Conservation (phyloP, 306 rosid species). For the Malus asiatica region DNA sequence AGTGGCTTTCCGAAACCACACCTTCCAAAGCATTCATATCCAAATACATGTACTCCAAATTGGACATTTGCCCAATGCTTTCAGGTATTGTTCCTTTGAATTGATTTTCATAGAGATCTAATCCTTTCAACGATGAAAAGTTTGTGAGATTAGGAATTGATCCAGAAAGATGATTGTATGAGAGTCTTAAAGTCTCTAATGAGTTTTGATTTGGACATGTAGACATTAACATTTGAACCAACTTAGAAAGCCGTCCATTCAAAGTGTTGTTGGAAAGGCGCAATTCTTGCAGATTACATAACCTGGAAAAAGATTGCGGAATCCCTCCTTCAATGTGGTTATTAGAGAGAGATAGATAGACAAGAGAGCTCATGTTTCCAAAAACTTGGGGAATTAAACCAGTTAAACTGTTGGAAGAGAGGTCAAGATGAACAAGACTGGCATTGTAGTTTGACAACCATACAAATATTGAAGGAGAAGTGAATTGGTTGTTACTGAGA, state of each 20-base stretch:
- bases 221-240: background rate
- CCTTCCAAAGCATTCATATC: background rate
- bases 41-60: background rate
- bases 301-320: background rate
- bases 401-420: fast-evolving
- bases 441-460: background rate
- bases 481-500: fast-evolving
- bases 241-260: too few species aligned
- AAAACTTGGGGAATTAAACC: conserved; percentile 8
- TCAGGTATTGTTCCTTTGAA: background rate
- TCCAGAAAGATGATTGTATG: background rate
- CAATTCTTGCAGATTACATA: too few species aligned
- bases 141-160: conserved; percentile 3
- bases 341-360: background rate
- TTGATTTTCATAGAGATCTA: background rate
- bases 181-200: background rate
- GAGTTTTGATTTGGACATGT: too few species aligned
- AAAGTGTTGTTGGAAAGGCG: too few species aligned
- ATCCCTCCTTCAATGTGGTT: background rate
- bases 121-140: background rate
- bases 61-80: background rate
- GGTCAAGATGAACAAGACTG: background rate
- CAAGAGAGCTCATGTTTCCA: background rate
- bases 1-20: background rate
- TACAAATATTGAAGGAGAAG: background rate